phyloP scores from a whole-genome alignment of 768 basidiomycete species.

The Plicaturopsis crispa region DNA sequence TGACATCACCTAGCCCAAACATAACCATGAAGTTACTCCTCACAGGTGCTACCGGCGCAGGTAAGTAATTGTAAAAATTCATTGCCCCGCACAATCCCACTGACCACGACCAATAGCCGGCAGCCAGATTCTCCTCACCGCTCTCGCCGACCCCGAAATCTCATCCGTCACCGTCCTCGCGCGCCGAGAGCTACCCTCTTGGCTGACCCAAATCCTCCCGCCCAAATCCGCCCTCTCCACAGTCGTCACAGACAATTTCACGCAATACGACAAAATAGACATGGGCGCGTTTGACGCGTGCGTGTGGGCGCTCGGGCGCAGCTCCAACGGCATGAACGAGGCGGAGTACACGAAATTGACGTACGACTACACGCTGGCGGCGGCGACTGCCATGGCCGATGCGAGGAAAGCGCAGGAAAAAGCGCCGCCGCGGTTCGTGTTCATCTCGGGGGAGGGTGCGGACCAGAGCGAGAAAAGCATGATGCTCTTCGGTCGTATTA shows the following conservation, averaged over 20 bases:
- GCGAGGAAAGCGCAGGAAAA: constrained; percentile 6
- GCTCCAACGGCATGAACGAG: constrained; percentile 18
- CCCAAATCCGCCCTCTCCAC: constrained; percentile 18
- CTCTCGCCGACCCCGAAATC: constrained; percentile 19
- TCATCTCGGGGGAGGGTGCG: constrained; percentile 28
- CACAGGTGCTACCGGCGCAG: constrained; percentile 27
- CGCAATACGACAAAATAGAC: no score
- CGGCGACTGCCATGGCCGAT: constrained; percentile 1
- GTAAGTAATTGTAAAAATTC: constrained; percentile 10
- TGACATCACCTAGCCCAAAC: not conserved
- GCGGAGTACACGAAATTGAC: constrained; percentile 25
- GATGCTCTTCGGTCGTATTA: constrained; percentile 25
- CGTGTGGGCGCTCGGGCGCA: constrained; percentile 27
- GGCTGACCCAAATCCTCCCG: constrained; percentile 17
- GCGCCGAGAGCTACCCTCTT: constrained; percentile 22
- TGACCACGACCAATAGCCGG: constrained; percentile 23
- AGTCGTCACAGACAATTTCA: constrained; percentile 24
- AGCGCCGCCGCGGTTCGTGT: constrained; percentile 29
- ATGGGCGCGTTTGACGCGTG: constrained; percentile 27
- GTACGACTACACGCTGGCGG: constrained; percentile 21
- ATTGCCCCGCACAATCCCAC: not conserved
- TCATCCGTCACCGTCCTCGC: constrained; percentile 23
- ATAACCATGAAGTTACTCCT: constrained; percentile 18
- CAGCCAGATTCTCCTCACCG: constrained; percentile 24
- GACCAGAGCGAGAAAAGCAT: constrained; percentile 23